Evolutionary conservation across 306 rosid species (phyloP).

Genomic region (Arachis stenosperma): DNA sequence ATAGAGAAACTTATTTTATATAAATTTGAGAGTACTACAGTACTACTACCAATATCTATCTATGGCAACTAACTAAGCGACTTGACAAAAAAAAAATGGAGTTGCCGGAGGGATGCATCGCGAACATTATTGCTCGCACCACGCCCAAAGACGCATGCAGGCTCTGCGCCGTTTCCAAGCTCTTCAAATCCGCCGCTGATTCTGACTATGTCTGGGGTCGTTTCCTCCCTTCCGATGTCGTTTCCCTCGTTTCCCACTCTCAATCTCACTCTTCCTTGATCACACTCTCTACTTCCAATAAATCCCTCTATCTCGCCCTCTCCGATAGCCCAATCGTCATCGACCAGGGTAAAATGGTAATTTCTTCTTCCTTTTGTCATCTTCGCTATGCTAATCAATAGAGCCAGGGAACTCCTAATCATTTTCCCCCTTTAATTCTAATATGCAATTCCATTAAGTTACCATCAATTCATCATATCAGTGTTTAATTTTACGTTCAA

Average conservation of each 20-base stretch:
- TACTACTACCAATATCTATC: too few relatives aligned
- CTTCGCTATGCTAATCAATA: not conserved
- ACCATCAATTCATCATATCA: not conserved
- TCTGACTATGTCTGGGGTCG: slow-evolving; percentile 31
- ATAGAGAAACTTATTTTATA: too few relatives aligned
- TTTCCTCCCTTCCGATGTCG: slow-evolving; percentile 35
- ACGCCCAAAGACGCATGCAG: slow-evolving; percentile 21
- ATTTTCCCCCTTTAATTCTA: not conserved
- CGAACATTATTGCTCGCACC: not conserved
- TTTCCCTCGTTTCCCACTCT: slow-evolving; percentile 3
- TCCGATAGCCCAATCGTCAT: slow-evolving; percentile 29
- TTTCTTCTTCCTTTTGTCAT: not conserved
- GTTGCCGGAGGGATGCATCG: slow-evolving; percentile 32
- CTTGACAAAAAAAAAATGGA: not conserved
- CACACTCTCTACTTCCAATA: slow-evolving; percentile 23
- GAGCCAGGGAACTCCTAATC: not conserved
- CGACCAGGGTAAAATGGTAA: slow-evolving; percentile 28
- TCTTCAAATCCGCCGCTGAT: slow-evolving; percentile 28
- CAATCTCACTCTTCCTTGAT: not conserved
- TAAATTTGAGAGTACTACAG: too few relatives aligned
- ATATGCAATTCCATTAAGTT: not conserved
- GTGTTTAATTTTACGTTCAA: not conserved
- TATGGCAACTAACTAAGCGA: not conserved
- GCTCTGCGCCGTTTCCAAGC: slow-evolving; percentile 14
- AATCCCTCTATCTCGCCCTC: slow-evolving; percentile 35